Base-by-base conservation (phyloP, 306 rosid genomes). In the Cotoneaster glaucophyllus region DNA sequence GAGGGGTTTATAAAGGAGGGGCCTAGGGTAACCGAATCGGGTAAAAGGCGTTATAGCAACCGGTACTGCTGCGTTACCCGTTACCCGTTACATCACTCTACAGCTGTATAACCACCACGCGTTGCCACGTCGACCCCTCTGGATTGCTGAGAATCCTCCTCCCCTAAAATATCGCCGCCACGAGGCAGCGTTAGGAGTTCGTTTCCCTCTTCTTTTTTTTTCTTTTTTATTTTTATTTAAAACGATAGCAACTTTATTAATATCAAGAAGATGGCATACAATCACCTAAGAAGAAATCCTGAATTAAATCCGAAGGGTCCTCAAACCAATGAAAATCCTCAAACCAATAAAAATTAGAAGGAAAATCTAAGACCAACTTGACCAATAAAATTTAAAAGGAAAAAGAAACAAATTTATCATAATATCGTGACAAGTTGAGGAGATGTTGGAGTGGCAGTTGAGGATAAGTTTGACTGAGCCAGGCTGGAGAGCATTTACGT, bases 381-480 rank as follows among this genome's bases (percentile, higher is more conserved):
- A n/a, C n/a, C n/a, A n/a, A n/a, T n/a, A n/a, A n/a, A n/a, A n/a
- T n/a, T n/a, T n/a, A n/a, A n/a, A 50, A 50, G 14, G 21, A 19
- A 14, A 53, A 12, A n/a, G 8, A 37, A 43, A 57, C 15, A 26
- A 4, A 8, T 26, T 44, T 62, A 31, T 29, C 12, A 19, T 13
- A 56, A 68, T 77, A 62, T 73, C 69, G 26, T 72, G 82, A 84
- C 1, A 67, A 58, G 5, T 64, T 70, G 53, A 48, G 28, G 32
- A 31, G 57, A 28, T 37, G 1, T 3, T 61, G 53, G 26, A 21
- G 53, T 41, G 44, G 58, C 28, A 25, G 34, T 18, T 8, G 64
- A 31, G 79, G 89, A 83, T 84, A 83, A 78, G 85, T 81, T 86
- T 83, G 85, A 86, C 85, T 64, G 63, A 76, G 85, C 87, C 87